phyloP scores from a whole-genome alignment of 192 early-diverging fungal genomes.

The Coemansia sp. region DNA sequence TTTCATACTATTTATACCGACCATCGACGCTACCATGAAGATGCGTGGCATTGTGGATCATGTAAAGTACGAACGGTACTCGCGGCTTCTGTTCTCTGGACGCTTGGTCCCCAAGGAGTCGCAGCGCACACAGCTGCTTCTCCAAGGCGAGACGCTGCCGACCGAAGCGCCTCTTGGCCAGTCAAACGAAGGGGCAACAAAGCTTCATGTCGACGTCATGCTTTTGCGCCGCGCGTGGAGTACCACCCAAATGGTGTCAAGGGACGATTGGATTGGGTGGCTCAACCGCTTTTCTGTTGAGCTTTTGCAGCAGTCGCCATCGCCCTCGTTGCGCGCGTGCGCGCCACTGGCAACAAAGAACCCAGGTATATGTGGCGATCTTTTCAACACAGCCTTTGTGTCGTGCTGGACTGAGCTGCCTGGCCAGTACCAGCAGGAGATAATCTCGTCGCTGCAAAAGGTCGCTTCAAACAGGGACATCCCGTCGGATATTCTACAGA shows the following conservation, averaged over 20 bases:
- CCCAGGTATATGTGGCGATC: constrained; percentile 76
- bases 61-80: constrained; percentile 73
- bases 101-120: constrained; percentile 56
- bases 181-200: neutral
- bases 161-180: constrained; percentile 1
- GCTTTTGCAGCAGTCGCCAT: constrained; percentile 95
- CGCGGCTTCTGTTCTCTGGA: constrained; percentile 78
- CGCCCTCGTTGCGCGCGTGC: constrained; percentile 91
- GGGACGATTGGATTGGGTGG: constrained; percentile 97
- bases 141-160: neutral
- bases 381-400: constrained; percentile 97
- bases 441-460: constrained; percentile 83
- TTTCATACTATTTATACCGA: constrained; percentile 87
- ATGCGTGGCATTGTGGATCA: constrained; percentile 67
- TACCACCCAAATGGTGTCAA: constrained; percentile 53
- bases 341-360: constrained; percentile 80
- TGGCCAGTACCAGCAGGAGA: constrained; percentile 89
- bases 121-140: constrained; percentile 5
- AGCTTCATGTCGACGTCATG: constrained; percentile 28
- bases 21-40: constrained; percentile 79
- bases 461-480: constrained; percentile 81
- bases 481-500: constrained; percentile 91
- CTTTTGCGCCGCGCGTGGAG: constrained; percentile 86
- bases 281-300: constrained; percentile 87
- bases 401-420: constrained; percentile 94